phyloP scores from a whole-genome alignment of 2,329 filamentous ascomycete species.

The Sporothrix globosa region DNA sequence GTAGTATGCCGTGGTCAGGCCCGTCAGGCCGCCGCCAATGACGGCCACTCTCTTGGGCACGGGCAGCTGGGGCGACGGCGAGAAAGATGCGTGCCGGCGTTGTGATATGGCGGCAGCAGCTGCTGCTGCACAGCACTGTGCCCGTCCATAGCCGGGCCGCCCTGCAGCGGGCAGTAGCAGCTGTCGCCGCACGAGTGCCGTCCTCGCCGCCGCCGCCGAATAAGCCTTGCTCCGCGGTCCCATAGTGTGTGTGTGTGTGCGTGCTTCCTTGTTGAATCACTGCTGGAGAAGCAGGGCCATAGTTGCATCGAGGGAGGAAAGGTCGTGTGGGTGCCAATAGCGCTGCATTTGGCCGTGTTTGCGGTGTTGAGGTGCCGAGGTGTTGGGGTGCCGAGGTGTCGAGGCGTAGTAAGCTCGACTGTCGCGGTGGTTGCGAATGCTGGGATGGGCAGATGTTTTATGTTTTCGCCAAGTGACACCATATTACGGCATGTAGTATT shows the following conservation, averaged over 20 bases:
- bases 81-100: neutral
- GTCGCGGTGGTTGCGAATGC: neutral
- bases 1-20: slow-evolving; percentile 77
- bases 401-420: neutral
- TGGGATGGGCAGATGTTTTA: slow-evolving; percentile 5
- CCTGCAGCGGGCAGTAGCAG: neutral
- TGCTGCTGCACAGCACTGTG: slow-evolving; percentile 4
- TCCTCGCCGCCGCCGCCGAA: slow-evolving; percentile 3
- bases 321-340: neutral
- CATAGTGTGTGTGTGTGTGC: neutral
- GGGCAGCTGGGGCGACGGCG: neutral
- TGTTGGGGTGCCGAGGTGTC: neutral
- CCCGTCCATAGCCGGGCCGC: neutral
- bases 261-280: neutral
- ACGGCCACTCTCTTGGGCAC: slow-evolving; percentile 58
- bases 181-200: neutral
- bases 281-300: neutral
- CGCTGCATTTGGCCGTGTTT: slow-evolving; percentile 1
- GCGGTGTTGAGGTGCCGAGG: neutral
- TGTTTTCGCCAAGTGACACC: neutral
- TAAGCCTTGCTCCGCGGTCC: neutral
- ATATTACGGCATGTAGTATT: neutral
- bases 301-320: neutral
- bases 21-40: slow-evolving; percentile 81
- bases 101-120: neutral